Evolutionary conservation across 2,329 filamentous ascomycete species (phyloP), one percentile per base, ranked within the genome.

Genomic region (Aspergillus sp.): DNA sequence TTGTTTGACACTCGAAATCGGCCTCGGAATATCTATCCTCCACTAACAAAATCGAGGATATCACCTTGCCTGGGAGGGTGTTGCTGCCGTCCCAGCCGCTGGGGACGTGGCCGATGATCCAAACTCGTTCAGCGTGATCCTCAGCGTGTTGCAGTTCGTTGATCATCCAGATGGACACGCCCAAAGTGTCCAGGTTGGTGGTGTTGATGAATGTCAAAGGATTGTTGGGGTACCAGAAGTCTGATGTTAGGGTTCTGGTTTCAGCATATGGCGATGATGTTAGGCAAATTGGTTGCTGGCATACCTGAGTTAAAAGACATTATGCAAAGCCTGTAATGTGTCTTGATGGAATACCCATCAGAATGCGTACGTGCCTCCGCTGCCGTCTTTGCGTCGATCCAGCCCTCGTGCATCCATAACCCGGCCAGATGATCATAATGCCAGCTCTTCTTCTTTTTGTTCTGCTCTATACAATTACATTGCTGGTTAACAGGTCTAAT

Each of bases 61-160:
- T 19, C 19, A 19, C 19, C 19, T 19, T 19, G 19, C 19, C 19
- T 77, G 4, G 73, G 5, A 78, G 58, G 2, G 76, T 72, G 48
- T 80, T 79, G 2, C 60, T 61, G 28, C 77, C 77, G 55, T 79
- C 76, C 74, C 76, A 80, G 5, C 78, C 77, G 27, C 69, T 72
- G 6, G 77, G 68, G 8, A 80, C 75, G 45, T 79, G 76, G 4
- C 73, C 76, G 5, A 78, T 56, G 4, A 79, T 68, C 76, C 76
- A 79, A 29, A 78, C 76, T 7, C 74, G 64, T 51, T 79, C 76
- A 4, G 67, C 67, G 5, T 66, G 65, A 50, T 76, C 72, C 55
- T 79, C 76, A 6, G 76, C 75, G 5, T 68, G 67, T 54, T 77
- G 73, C 0, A 79, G 67, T 53, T 79, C 76, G 3, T 69, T 51